phyloP scores from a whole-genome alignment of 2,329 filamentous ascomycete species.

The Didymella pinodella region DNA sequence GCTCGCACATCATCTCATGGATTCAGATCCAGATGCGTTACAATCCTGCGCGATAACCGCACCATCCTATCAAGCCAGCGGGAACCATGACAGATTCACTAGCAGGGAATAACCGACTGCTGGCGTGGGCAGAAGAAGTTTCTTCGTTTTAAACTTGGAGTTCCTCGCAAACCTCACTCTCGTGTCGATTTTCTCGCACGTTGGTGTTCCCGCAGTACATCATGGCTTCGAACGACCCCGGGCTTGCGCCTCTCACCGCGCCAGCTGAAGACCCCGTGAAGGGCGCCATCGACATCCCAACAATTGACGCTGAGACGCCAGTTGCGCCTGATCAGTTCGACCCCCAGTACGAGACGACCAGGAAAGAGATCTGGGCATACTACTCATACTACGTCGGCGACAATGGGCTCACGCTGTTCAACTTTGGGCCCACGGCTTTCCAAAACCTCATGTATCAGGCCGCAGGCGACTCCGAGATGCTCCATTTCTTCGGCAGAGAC shows the following conservation, averaged over 20 bases:
- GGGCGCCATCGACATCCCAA: slow-evolving; percentile 29
- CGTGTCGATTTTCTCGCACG: background rate
- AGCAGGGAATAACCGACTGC: slow-evolving; percentile 15
- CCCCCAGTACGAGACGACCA: slow-evolving; percentile 60
- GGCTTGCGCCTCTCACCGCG: slow-evolving; percentile 34
- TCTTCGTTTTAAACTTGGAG: slow-evolving; percentile 3
- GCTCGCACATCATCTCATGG: slow-evolving; percentile 5
- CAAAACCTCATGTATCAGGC: slow-evolving; percentile 71
- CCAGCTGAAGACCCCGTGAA: slow-evolving; percentile 32
- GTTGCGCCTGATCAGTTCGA: slow-evolving; percentile 65
- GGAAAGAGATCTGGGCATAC: slow-evolving; percentile 65
- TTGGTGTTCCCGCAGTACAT: background rate
- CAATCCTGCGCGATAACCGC: slow-evolving; percentile 5
- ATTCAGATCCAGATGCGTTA: slow-evolving; percentile 5
- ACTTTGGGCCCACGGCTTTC: slow-evolving; percentile 58
- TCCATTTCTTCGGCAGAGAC: slow-evolving; percentile 64
- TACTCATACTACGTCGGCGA: slow-evolving; percentile 72
- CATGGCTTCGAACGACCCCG: slow-evolving; percentile 36
- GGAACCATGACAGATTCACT: slow-evolving; percentile 8
- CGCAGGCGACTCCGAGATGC: slow-evolving; percentile 60
- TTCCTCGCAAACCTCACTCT: background rate
- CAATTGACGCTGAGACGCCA: slow-evolving; percentile 49
- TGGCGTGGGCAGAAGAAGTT: slow-evolving; percentile 17
- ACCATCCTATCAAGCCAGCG: slow-evolving; percentile 1
- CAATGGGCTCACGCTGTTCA: slow-evolving; percentile 68